Conservation (phyloP, 140 eudicot species). For the Stevia rebaudiana region DNA sequence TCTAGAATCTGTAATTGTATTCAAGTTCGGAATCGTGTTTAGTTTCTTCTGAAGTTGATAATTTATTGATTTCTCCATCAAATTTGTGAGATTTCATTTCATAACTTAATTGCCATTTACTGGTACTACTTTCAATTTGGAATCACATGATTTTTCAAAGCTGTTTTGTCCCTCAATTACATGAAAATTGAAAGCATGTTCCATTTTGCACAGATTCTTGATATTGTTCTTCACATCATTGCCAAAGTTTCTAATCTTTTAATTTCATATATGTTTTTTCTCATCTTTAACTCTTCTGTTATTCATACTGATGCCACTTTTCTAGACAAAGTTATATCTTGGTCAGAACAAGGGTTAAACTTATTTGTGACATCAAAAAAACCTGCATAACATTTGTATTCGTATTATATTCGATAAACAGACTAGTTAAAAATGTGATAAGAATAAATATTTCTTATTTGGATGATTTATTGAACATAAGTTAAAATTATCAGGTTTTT, state of each 20-base stretch:
- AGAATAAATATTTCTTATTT: not conserved
- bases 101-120: not conserved
- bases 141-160: not conserved
- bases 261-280: not conserved
- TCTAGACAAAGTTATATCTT: not conserved
- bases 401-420: not conserved
- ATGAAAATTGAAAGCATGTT: not conserved
- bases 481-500: conserved; percentile 47
- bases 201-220: not conserved
- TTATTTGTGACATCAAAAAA: not conserved
- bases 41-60: not conserved
- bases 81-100: not conserved
- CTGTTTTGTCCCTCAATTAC: not conserved
- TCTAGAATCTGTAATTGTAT: not conserved
- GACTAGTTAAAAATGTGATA: not conserved
- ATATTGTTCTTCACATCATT: not conserved
- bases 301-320: not conserved
- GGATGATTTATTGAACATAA: not conserved
- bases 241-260: not conserved
- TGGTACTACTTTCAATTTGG: not conserved
- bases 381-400: not conserved
- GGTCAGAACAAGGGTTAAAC: not conserved
- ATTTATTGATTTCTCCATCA: not conserved
- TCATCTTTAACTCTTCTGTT: not conserved
- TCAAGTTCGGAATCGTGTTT: not conserved